phyloP scores from a whole-genome alignment of 441 rosid genomes.

The Metrosideros polymorpha region DNA sequence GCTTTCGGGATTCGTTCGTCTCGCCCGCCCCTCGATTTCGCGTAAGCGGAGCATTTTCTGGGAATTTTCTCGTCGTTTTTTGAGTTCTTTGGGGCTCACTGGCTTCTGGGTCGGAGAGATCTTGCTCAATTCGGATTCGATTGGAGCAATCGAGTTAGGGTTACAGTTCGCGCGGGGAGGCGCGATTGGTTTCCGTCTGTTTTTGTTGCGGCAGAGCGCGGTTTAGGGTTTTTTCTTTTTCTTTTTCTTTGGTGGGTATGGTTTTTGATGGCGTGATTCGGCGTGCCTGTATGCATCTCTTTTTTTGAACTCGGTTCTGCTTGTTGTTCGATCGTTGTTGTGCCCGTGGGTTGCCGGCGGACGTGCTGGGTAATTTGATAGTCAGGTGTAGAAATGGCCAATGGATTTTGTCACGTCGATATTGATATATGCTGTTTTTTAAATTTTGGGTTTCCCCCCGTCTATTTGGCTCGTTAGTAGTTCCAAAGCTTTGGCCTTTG shows the following conservation, averaged over 20 bases:
- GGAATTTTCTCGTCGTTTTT: neutral
- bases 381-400: neutral
- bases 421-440: neutral
- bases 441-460: neutral
- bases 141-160: neutral
- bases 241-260: neutral
- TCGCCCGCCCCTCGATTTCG: neutral
- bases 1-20: neutral
- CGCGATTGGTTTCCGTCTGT: neutral
- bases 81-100: too few species aligned
- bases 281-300: neutral
- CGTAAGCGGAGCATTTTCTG: neutral
- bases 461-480: neutral
- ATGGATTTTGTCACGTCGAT: neutral
- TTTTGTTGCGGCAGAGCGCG: neutral
- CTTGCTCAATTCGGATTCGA: neutral
- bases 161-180: neutral
- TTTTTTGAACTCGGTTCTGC: neutral
- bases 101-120: neutral
- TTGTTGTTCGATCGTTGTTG: neutral
- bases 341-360: neutral
- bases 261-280: neutral
- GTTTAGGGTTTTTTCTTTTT: neutral
- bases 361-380: neutral
- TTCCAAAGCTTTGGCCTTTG: neutral